These are phyloP conservation scores for Fomitopsis palustris DNA, from an alignment of 1,284 basidiomycete genomes.

Conservation along the genomic window DNA sequence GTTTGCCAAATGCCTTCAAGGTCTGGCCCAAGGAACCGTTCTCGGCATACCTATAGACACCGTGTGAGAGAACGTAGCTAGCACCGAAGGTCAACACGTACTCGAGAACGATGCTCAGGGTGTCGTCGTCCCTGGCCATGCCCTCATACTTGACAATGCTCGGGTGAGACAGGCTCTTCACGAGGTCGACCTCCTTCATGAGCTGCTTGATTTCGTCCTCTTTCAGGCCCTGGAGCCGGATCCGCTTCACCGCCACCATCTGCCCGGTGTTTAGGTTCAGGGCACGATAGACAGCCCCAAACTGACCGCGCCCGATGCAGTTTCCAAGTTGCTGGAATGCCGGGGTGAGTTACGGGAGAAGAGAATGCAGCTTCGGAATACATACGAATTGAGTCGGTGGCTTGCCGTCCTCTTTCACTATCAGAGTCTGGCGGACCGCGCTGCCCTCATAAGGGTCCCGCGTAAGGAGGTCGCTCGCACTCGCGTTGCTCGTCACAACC, in stretches of 20 bases:
- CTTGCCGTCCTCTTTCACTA: constrained; percentile 81
- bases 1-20: constrained; percentile 85
- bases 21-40: constrained; percentile 92
- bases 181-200: constrained; percentile 88
- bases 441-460: constrained; percentile 61
- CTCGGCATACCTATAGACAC: constrained; percentile 74
- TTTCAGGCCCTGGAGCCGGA: constrained; percentile 81
- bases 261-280: constrained; percentile 90
- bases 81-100: constrained; percentile 39
- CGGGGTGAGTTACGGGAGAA: not conserved
- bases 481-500: constrained; percentile 46
- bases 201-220: constrained; percentile 84
- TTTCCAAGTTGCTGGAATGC: constrained; percentile 83
- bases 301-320: constrained; percentile 94
- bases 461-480: constrained; percentile 61
- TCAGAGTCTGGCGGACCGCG: constrained; percentile 69
- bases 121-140: constrained; percentile 86
- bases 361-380: constrained; percentile 17
- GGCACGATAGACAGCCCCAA: constrained; percentile 92
- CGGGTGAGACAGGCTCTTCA: constrained; percentile 86
- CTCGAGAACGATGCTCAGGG: constrained; percentile 90
- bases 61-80: constrained; percentile 10
- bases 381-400: constrained; percentile 81
- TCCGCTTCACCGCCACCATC: constrained; percentile 94
- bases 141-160: constrained; percentile 96